phyloP scores from a whole-genome alignment of 2,329 filamentous ascomycete genomes.

The Diplodia seriata region DNA sequence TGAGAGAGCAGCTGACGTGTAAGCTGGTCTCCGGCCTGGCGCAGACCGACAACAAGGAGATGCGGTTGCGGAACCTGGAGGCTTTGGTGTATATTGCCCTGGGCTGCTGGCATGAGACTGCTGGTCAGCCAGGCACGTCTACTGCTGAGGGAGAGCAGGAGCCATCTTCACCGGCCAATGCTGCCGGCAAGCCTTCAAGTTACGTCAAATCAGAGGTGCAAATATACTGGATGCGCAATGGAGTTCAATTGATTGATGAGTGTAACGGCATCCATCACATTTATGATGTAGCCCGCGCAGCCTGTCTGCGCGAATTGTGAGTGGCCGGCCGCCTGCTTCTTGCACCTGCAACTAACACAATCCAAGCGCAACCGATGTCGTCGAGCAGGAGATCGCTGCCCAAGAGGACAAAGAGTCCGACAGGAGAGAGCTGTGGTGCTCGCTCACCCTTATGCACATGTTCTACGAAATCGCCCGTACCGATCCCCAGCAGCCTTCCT shows the following conservation, averaged over 20 bases:
- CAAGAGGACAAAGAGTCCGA: constrained; percentile 49
- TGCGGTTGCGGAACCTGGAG: constrained; percentile 49
- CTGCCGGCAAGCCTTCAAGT: constrained; percentile 33
- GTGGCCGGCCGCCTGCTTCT: constrained; percentile 25
- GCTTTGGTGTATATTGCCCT: constrained; percentile 56
- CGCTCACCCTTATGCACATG: constrained; percentile 58
- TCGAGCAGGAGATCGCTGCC: constrained; percentile 34
- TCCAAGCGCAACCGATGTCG: constrained; percentile 27
- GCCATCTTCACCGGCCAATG: constrained; percentile 18
- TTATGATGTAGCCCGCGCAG: constrained; percentile 48
- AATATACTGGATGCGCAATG: constrained; percentile 54
- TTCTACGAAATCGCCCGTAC: constrained; percentile 55
- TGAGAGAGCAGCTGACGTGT: constrained; percentile 64
- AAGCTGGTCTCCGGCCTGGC: constrained; percentile 46
- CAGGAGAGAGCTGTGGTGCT: constrained; percentile 56
- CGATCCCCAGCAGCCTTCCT: constrained; percentile 54
- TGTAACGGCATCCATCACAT: constrained; percentile 51
- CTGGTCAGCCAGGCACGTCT: constrained; percentile 43
- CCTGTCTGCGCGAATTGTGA: constrained; percentile 41
- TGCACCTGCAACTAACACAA: constrained; percentile 6
- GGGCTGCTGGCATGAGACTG: constrained; percentile 59
- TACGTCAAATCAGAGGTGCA: constrained; percentile 50
- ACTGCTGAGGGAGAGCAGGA: constrained; percentile 27
- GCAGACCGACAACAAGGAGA: constrained; percentile 35
- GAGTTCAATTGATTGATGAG: constrained; percentile 51